Conservation (phyloP, 129 eudicot genomes). For the Arctium lappa region DNA sequence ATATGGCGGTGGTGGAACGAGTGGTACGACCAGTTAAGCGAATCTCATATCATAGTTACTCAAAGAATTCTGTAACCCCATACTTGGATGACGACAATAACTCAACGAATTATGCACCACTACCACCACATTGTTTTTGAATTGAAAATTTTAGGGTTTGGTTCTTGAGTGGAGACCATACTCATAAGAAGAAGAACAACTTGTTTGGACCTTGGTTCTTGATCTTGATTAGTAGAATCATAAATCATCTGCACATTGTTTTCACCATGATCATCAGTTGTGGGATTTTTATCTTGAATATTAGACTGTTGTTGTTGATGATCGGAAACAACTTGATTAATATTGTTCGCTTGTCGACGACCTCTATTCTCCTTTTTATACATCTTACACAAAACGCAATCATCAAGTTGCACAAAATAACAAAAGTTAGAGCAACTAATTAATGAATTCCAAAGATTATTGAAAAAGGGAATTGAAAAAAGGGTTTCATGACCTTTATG, state of each 20-base stretch:
- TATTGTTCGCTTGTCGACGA: neutral
- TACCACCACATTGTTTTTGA: too few relatives aligned
- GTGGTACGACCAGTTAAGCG: too few relatives aligned
- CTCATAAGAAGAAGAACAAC: too few relatives aligned
- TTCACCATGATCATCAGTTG: neutral
- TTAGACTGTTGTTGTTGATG: neutral
- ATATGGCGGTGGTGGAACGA: too few relatives aligned
- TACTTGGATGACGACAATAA: too few relatives aligned
- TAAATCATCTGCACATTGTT: neutral
- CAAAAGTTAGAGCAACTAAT: neutral
- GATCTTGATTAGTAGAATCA: neutral
- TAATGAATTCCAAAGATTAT: neutral
- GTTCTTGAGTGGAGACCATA: too few relatives aligned
- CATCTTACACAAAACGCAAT: slow-evolving; percentile 18
- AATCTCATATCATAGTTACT: too few relatives aligned
- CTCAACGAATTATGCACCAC: too few relatives aligned
- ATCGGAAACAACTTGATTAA: neutral
- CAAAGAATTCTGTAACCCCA: too few relatives aligned
- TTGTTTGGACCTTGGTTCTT: too few relatives aligned
- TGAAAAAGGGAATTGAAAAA: too few relatives aligned
- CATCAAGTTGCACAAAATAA: slow-evolving; percentile 19
- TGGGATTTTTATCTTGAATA: neutral
- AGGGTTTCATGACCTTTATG: neutral
- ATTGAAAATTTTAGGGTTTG: too few relatives aligned
- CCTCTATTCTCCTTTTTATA: neutral